phyloP scores from a whole-genome alignment of 2,329 filamentous ascomycete species.

The Polytolypa hystricis region DNA sequence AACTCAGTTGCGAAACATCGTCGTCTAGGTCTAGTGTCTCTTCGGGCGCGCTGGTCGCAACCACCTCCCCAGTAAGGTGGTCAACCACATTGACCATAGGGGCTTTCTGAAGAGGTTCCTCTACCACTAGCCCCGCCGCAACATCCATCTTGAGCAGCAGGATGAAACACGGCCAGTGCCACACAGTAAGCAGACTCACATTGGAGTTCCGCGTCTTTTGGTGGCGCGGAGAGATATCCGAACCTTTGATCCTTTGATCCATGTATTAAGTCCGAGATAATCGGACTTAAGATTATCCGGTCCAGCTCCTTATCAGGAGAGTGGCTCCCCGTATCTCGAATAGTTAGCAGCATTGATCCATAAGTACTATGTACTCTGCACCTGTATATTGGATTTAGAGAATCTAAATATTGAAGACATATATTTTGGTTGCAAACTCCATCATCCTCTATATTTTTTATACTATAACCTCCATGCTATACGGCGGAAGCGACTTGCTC shows the following conservation, averaged over 20 bases:
- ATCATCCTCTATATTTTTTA: too few relatives aligned
- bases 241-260: too few relatives aligned
- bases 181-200: conserved; percentile 20
- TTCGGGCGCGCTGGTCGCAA: conserved; percentile 15
- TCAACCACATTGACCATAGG: conserved; percentile 27
- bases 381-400: not conserved
- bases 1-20: conserved; percentile 24
- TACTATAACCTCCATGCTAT: not conserved
- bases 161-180: conserved; percentile 23
- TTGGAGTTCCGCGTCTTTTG: conserved; percentile 17
- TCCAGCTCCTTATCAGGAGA: too few relatives aligned
- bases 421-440: too few relatives aligned
- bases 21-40: conserved; percentile 18
- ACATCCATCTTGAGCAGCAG: conserved; percentile 28
- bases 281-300: too few relatives aligned
- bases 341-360: too few relatives aligned
- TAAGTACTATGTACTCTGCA: not conserved
- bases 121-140: conserved; percentile 24
- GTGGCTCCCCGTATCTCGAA: too few relatives aligned
- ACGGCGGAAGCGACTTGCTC: not conserved
- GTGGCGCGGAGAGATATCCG: not conserved
- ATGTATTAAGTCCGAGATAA: too few relatives aligned
- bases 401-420: too few relatives aligned
- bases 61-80: conserved; percentile 16
- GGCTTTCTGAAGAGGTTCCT: conserved; percentile 23